Base-by-base conservation (phyloP, 2,329 filamentous ascomycete genomes). In the Mycosphaerella sp. region DNA sequence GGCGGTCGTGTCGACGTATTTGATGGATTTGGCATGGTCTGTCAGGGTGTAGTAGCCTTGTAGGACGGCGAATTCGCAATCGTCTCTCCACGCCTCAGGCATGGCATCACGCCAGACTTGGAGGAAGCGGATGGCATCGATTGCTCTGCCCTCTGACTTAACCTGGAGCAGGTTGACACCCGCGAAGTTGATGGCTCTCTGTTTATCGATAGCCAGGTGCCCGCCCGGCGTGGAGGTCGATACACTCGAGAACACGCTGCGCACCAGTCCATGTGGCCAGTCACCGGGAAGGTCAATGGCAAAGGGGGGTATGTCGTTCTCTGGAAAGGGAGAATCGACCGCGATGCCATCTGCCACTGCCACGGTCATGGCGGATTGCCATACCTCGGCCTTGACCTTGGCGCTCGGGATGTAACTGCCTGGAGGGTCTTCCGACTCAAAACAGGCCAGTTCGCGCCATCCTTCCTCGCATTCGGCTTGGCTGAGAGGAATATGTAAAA, bases 381-480 rank as follows among this genome's bases (percentile, higher is more conserved):
- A 83, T 17, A 77, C 72, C 54, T 73, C 68, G 12, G 76, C 61
- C 42, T 76, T 73, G 36, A 72, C 72, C 17, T 66, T 68, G n/a
- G 74, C 72, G 46, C 77, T 77, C 2, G 80, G 80, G 11, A 73
- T 68, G 64, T 73, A 76, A 38, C 71, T 74, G 54, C 60, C 63
- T 36, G 36, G 39, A 49, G 60, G 62, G 32, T 62, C 52, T 6
- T 39, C 50, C n/a, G 57, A 64, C 54, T 81, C 75, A 66, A 82
- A 83, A 31, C 76, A 80, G 61, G 77, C 74, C 10, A 81, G 59
- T 40, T 77, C 72, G 38, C 62, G 64, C 78, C 79, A 83, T 2
- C 67, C 77, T 7, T 58, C 56, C 54, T 77, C 70, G 58, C 78
- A 82, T 62, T 82, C 75, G 5, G 63, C 72, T 12, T 73, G 62